A percentile compares a stretch with the other conserved stretches of the same genome.
Evolutionary conservation across 106 monocot genomes (phyloP).

Genomic region (Dendrobium officinale): DNA sequence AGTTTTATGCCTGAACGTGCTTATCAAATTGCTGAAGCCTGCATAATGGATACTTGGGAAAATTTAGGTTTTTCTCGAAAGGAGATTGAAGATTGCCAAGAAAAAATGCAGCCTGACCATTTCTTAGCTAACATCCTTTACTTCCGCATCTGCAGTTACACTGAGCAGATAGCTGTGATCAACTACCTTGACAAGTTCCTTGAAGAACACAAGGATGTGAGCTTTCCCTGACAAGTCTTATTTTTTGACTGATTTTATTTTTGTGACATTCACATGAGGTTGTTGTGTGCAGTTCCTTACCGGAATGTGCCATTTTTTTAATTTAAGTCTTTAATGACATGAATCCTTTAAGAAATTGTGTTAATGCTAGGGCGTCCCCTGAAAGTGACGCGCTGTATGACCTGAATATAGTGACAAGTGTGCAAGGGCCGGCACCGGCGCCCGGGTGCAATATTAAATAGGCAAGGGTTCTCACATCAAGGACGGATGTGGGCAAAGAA

Average conservation of each 20-base stretch:
- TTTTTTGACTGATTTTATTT: not conserved
- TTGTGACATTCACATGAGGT: not conserved
- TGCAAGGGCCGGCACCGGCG: too few species aligned
- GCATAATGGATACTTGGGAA: slow-evolving; percentile 45
- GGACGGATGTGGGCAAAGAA: too few species aligned
- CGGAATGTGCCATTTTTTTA: not conserved
- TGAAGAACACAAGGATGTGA: slow-evolving; percentile 71
- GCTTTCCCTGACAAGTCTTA: not conserved
- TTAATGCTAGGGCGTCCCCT: too few species aligned
- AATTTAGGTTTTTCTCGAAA: slow-evolving; percentile 27
- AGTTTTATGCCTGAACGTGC: slow-evolving; percentile 99
- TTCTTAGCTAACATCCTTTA: slow-evolving; percentile 85
- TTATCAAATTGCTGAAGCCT: slow-evolving; percentile 89
- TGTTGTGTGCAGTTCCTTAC: not conserved
- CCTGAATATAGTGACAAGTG: too few species aligned
- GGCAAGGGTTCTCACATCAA: too few species aligned
- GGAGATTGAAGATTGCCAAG: slow-evolving; percentile 19
- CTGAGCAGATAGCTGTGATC: slow-evolving; percentile 91
- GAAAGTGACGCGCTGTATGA: too few species aligned
- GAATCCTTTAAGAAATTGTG: too few species aligned
- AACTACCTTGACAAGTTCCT: slow-evolving; percentile 81
- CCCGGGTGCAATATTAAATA: too few species aligned
- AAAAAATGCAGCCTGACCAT: slow-evolving; percentile 43
- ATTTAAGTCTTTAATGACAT: not conserved
- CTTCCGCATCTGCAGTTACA: slow-evolving; percentile 94